Evolutionary conservation across 805 yeast genomes (phyloP), one percentile per base, ranked within the genome.

Genomic region (Nematodospora valgi): DNA sequence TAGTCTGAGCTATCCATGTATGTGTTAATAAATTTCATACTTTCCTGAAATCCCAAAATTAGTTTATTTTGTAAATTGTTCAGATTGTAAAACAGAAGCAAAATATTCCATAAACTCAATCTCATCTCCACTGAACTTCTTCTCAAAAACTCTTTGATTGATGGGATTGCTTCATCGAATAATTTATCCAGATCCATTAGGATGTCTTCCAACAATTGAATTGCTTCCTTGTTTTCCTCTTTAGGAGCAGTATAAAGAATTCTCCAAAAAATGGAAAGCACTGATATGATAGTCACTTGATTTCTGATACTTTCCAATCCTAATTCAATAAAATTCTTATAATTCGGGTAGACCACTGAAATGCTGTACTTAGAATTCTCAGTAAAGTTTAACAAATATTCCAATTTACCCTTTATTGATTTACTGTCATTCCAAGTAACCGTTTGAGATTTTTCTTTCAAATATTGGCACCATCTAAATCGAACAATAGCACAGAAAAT

Each of bases 21-120:
- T 0, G 51, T 44, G 1, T 70, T 46, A 14, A 83, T 54, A 13
- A 77, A 58, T 2, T 54, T 49, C 2, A 86, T 39, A 10, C 76
- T 74, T 18, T 62, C 64, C 28, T 74, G 76, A 44, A 82, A 73
- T 0, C 85, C 79, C 12, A 48, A 45, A 25, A 69, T 63, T 22
- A 71, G 66, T 16, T 70, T 64, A 0, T 55, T 54, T 2, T 57
- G 27, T 15, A 51, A 42, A 6, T 42, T 33, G 11, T 44, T 47
- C 6, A 48, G 52, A 15, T 49, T 51, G 46, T 82, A 85, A 37
- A 72, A 71, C 43, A 72, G 76, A 31, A 86, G 68, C 12, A 89
- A 61, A 16, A 82, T 69, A 21, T 75, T 76, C 95, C 97, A 89
- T 2, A 93, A 58, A 35, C 80, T 80, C 24, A 88, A 59, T 37